A percentile compares a stretch with the other conserved stretches of the same genome.
Evolutionary conservation across 176 grass and related monocot genomes (phyloP).

Genomic region (Oryza coarctata): DNA sequence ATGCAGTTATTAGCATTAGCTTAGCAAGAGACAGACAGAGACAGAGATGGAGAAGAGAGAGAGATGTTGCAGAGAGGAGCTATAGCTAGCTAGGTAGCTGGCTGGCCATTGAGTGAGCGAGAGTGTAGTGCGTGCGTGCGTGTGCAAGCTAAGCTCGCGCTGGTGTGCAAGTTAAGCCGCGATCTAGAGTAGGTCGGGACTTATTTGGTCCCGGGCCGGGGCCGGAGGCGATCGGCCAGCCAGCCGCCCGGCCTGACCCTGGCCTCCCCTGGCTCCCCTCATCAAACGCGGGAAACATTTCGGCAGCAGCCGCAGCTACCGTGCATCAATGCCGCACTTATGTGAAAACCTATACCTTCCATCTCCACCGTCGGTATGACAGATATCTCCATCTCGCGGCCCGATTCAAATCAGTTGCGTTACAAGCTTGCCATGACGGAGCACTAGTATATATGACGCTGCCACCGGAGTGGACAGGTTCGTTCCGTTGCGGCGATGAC

Average conservation of each 20-base stretch:
- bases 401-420: too few relatives aligned
- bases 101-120: not conserved
- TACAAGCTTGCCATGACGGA: too few relatives aligned
- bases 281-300: conserved; percentile 22
- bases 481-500: too few relatives aligned
- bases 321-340: conserved; percentile 50
- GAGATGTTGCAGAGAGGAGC: not conserved
- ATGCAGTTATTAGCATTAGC: not conserved
- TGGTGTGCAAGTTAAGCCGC: conserved; percentile 12
- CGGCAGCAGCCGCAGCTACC: conserved; percentile 16
- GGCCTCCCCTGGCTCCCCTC: not conserved
- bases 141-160: conserved; percentile 13
- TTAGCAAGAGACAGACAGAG: not conserved
- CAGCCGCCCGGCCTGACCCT: not conserved
- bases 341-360: not conserved
- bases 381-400: not conserved
- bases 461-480: too few relatives aligned
- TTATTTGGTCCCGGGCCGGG: conserved; percentile 24
- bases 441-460: too few relatives aligned
- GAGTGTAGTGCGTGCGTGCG: not conserved
- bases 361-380: not conserved
- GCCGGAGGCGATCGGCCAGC: not conserved
- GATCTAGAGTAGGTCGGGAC: conserved; percentile 34
- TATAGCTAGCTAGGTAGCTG: not conserved
- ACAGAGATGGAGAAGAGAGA: too few relatives aligned